Evolutionary conservation across 1,284 basidiomycete genomes (phyloP).

Genomic region (Ganoderma lucidum): DNA sequence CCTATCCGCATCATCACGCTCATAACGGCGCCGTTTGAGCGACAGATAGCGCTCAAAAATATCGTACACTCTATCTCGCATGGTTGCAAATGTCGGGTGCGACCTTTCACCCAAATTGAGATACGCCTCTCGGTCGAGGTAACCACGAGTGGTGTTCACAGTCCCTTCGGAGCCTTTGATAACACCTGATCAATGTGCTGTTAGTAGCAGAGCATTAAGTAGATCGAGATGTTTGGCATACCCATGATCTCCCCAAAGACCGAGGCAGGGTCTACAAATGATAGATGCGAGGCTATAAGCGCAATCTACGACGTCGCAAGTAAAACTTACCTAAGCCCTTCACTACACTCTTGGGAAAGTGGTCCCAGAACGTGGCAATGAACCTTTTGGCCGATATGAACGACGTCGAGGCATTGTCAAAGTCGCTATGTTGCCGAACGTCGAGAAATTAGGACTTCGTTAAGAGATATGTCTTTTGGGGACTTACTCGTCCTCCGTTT

Average conservation of each 20-base stretch:
- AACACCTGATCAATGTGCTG: conserved; percentile 51
- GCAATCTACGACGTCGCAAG: neutral
- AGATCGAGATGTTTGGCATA: conserved; percentile 30
- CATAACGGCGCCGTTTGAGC: conserved; percentile 50
- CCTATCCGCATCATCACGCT: conserved; percentile 71
- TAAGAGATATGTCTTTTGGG: neutral
- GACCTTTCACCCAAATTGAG: conserved; percentile 53
- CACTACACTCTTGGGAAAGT: conserved; percentile 60
- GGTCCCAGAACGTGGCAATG: conserved; percentile 64
- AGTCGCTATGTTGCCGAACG: neutral
- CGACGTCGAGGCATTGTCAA: conserved; percentile 28
- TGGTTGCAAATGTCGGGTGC: conserved; percentile 60
- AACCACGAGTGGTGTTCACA: conserved; percentile 43
- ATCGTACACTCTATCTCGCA: conserved; percentile 56
- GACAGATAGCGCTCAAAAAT: conserved; percentile 63
- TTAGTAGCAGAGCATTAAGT: neutral
- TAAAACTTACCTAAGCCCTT: conserved; percentile 57
- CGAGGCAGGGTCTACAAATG: conserved; percentile 59
- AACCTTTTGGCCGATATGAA: conserved; percentile 62
- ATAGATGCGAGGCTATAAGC: neutral
- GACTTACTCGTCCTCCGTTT: neutral
- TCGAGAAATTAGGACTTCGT: neutral
- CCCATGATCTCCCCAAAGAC: conserved; percentile 78
- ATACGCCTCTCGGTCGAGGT: conserved; percentile 56
- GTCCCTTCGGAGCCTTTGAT: conserved; percentile 71